Evolutionary conservation across 73 alveolate genomes (phyloP).

Genomic region (Uronychia setigera): DNA sequence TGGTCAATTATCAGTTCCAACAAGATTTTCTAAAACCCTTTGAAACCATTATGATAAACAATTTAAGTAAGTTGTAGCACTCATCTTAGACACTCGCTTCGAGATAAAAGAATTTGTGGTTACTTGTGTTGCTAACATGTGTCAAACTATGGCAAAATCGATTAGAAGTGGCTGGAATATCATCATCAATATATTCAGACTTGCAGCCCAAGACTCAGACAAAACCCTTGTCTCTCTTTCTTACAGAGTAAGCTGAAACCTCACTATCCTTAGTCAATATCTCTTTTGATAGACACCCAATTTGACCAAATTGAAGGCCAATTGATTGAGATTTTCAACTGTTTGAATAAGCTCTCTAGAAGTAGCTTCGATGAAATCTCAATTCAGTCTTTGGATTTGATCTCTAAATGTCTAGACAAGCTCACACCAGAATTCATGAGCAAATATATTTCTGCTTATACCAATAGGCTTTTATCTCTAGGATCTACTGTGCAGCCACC

Average conservation of each 20-base stretch:
- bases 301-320: slow-evolving; percentile 27
- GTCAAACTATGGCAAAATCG: slow-evolving; percentile 24
- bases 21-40: slow-evolving; percentile 83
- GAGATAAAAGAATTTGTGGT: slow-evolving; percentile 69
- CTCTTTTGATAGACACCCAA: slow-evolving; percentile 3
- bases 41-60: slow-evolving; percentile 67
- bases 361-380: slow-evolving; percentile 14
- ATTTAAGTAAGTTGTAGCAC: neutral
- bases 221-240: slow-evolving; percentile 24
- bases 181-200: slow-evolving; percentile 64
- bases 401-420: slow-evolving; percentile 10
- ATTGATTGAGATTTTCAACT: slow-evolving; percentile 24
- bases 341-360: slow-evolving; percentile 36
- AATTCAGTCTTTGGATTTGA: slow-evolving; percentile 32
- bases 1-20: slow-evolving; percentile 66
- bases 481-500: no score
- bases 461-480: neutral
- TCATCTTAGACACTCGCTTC: slow-evolving; percentile 35
- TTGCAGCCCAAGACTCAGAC: slow-evolving; percentile 67
- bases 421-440: neutral
- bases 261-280: neutral
- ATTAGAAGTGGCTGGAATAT: slow-evolving; percentile 71
- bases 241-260: slow-evolving; percentile 21
- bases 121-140: slow-evolving; percentile 62
- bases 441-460: neutral